Evolutionary conservation across 225 moss, liverwort and hornwort species (phyloP).

Genomic region (Rhytidiadelphus loreus): DNA sequence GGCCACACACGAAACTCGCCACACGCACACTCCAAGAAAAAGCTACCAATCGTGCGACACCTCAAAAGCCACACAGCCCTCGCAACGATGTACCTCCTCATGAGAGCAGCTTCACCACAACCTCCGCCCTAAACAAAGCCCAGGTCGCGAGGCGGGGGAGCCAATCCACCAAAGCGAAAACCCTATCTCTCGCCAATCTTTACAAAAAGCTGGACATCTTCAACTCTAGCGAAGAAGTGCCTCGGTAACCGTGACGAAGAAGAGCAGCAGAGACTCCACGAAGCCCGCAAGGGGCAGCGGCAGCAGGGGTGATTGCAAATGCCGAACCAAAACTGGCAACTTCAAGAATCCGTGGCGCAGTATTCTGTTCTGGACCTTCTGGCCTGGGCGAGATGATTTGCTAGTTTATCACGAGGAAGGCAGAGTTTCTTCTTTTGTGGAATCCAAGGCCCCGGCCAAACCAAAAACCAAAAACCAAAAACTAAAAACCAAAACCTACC

Average conservation of each 20-base stretch:
- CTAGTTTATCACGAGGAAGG: not conserved
- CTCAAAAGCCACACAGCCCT: not conserved
- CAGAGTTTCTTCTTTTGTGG: not conserved
- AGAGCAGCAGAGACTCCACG: not conserved
- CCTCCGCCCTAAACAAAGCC: not conserved
- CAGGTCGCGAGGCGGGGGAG: not conserved
- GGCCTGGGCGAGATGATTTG: not conserved
- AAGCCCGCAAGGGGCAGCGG: not conserved
- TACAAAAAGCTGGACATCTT: not conserved
- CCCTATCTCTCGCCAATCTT: not conserved
- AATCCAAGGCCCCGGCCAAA: not conserved
- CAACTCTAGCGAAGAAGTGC: not conserved
- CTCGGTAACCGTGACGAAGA: not conserved
- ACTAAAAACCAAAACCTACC: not conserved
- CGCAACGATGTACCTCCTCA: conserved; percentile 2
- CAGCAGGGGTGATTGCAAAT: not conserved
- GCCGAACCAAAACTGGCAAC: not conserved
- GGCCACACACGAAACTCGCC: not conserved
- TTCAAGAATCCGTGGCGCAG: conserved; percentile 12
- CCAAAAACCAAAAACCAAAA: not conserved
- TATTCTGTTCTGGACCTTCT: not conserved
- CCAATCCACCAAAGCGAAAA: not conserved
- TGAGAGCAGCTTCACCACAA: not conserved
- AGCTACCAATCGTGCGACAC: not conserved
- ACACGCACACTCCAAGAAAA: not conserved